A percentile compares a stretch with the other conserved stretches of the same genome.
Evolutionary conservation across 345 rosid genomes (phyloP).

Genomic region (Citrus maxima): DNA sequence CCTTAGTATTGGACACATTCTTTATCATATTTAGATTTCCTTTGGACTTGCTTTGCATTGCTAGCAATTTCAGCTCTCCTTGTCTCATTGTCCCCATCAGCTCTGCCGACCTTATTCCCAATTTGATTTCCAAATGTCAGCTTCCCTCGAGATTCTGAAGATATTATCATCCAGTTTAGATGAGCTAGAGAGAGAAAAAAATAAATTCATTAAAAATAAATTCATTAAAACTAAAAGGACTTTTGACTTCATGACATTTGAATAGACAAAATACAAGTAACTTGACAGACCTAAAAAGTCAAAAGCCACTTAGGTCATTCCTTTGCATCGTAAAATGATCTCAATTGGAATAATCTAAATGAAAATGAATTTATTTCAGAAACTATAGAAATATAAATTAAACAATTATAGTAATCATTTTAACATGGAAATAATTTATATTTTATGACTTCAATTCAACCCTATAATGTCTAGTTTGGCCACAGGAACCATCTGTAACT

Average conservation of each 20-base stretch:
- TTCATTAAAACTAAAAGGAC: not conserved
- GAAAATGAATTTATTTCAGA: not conserved
- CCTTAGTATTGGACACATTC: constrained; percentile 14
- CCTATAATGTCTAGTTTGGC: not conserved
- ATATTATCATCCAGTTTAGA: constrained; percentile 3
- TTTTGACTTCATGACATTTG: not conserved
- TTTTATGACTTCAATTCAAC: not conserved
- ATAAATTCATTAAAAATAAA: not conserved
- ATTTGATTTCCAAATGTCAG: constrained; percentile 41
- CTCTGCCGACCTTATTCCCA: constrained; percentile 33
- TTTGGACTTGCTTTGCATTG: constrained; percentile 17
- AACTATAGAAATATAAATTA: not conserved
- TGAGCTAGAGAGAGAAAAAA: not conserved
- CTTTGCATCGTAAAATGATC: not conserved
- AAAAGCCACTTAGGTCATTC: not conserved
- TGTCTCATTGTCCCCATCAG: constrained; percentile 39
- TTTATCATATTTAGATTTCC: constrained; percentile 30
- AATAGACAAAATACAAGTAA: not conserved
- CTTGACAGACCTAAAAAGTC: not conserved
- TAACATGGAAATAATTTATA: not conserved
- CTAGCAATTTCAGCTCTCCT: constrained; percentile 35
- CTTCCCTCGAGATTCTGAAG: constrained; percentile 59
- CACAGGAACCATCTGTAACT: not conserved
- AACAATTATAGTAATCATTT: not conserved
- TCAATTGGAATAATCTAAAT: not conserved